Conservation (phyloP, 768 basidiomycete species). For the Rhodosporidiobolus sp. region DNA sequence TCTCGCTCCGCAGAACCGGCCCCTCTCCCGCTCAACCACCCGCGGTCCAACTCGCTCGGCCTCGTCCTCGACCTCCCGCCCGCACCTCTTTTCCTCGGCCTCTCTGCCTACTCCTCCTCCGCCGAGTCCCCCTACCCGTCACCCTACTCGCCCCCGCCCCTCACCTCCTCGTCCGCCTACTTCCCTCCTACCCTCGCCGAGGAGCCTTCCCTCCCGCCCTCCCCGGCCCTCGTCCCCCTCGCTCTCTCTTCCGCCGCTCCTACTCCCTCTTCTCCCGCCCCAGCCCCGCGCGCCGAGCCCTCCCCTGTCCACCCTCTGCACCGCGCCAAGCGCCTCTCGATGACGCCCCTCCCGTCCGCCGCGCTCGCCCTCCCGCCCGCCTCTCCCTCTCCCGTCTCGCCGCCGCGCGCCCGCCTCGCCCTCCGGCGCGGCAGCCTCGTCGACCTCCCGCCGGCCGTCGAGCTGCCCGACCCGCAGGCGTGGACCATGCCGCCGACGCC, state of each 20-base stretch:
- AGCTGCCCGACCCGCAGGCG: no score
- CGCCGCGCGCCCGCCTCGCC: neutral
- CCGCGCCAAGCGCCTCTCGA: conserved; percentile 2
- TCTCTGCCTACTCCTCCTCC: no score
- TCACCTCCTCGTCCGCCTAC: neutral
- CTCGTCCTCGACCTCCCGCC: conserved; percentile 6
- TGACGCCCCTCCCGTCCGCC: conserved; percentile 8
- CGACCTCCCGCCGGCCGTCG: no score
- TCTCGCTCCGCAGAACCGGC: neutral
- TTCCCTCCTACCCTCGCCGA: neutral
- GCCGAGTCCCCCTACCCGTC: conserved; percentile 14
- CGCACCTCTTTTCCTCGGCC: neutral
- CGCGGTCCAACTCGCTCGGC: conserved; percentile 20
- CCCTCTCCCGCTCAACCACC: neutral
- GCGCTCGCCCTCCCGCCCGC: neutral
- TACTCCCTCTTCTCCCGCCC: no score
- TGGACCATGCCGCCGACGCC: no score
- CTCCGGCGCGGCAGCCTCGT: no score
- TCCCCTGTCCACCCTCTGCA: neutral
- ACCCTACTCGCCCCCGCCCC: neutral
- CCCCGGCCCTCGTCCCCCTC: conserved; percentile 6
- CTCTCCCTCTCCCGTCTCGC: neutral
- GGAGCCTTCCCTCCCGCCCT: neutral
- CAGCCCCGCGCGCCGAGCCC: neutral
- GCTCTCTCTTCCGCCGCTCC: neutral